phyloP scores from a whole-genome alignment of 306 rosid genomes.

The Prosopis cineraria region DNA sequence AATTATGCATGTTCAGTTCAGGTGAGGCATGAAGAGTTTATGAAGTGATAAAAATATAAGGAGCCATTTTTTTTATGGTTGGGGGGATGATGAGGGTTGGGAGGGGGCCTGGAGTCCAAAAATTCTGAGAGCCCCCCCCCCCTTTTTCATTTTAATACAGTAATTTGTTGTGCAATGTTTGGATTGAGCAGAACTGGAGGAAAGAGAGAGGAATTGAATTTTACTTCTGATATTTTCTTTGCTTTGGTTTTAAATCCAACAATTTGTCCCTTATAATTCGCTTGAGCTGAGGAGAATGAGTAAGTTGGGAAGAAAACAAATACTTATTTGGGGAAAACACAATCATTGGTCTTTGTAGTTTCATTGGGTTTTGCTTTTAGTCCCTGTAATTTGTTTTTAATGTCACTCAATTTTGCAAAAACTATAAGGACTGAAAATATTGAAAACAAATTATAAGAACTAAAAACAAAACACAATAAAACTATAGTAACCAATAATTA shows the following conservation, averaged over 20 bases:
- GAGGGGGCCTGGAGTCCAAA: too few relatives aligned
- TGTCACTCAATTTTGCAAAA: too few relatives aligned
- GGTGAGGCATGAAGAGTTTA: conserved; percentile 1
- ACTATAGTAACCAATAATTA: too few relatives aligned
- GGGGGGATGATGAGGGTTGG: neutral
- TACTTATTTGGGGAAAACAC: too few relatives aligned
- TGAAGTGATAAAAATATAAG: neutral
- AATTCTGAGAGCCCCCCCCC: too few relatives aligned
- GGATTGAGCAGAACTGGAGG: neutral
- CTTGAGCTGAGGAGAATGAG: neutral
- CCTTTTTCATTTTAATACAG: neutral
- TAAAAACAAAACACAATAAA: too few relatives aligned
- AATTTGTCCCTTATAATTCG: neutral
- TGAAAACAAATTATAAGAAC: too few relatives aligned
- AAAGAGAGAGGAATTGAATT: neutral
- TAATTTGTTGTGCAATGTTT: neutral
- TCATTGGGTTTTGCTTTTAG: too few relatives aligned
- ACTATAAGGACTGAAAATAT: too few relatives aligned
- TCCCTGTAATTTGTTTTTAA: too few relatives aligned
- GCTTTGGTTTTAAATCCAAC: neutral
- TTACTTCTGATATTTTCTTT: neutral
- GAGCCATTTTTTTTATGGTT: neutral
- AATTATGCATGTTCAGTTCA: too few relatives aligned
- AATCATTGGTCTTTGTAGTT: too few relatives aligned
- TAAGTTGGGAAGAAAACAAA: neutral